Evolutionary conservation across 345 rosid species (phyloP).

Genomic region (Lumnitzera racemosa): DNA sequence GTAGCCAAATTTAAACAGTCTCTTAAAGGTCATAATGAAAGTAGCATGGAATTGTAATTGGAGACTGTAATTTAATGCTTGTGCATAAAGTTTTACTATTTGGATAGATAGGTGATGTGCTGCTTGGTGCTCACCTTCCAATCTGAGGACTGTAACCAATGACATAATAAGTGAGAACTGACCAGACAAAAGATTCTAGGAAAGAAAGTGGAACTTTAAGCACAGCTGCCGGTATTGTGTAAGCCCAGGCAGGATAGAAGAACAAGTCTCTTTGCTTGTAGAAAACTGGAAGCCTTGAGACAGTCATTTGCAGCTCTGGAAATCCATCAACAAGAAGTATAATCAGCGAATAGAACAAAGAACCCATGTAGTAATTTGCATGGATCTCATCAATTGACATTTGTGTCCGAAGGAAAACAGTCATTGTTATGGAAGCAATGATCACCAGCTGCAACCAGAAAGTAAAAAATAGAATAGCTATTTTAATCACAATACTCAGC

Average conservation of each 20-base stretch:
- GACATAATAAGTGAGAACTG: conserved; percentile 33
- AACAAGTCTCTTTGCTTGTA: conserved; percentile 60
- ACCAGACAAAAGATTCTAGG: conserved; percentile 41
- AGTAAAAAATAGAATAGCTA: not conserved
- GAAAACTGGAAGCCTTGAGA: conserved; percentile 58
- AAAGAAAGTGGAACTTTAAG: conserved; percentile 41
- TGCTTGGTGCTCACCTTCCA: conserved; percentile 30
- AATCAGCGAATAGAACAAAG: conserved; percentile 34
- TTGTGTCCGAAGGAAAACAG: conserved; percentile 9
- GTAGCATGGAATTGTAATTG: too few species aligned
- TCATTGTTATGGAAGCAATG: conserved; percentile 11
- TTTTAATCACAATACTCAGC: not conserved
- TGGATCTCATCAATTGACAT: conserved; percentile 18
- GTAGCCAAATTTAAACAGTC: too few species aligned
- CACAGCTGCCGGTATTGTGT: conserved; percentile 45
- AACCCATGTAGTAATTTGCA: conserved; percentile 42
- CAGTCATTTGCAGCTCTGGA: conserved; percentile 53
- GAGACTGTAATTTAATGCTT: not conserved
- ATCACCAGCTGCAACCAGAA: conserved; percentile 3
- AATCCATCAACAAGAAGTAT: conserved; percentile 36
- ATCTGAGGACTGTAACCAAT: conserved; percentile 44
- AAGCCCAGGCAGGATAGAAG: conserved; percentile 64
- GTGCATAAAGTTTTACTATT: conserved; percentile 28
- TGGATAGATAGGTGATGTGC: conserved; percentile 24
- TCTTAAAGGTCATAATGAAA: too few species aligned